These are phyloP conservation scores for Cadophora sp. DNA, from an alignment of 2,329 filamentous ascomycete genomes.

Conservation along the genomic window DNA sequence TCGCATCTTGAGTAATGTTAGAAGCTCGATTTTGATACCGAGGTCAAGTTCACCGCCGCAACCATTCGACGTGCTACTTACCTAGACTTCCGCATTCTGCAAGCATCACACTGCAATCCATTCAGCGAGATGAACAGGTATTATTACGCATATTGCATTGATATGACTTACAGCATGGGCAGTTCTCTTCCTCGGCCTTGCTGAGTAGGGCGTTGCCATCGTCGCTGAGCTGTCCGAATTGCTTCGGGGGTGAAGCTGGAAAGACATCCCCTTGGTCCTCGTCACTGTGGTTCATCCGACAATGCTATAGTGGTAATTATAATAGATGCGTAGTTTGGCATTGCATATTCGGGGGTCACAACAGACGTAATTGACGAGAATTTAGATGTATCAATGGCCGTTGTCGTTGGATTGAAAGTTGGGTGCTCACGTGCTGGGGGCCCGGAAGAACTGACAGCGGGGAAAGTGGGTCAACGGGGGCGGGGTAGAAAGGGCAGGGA, in stretches of 20 bases:
- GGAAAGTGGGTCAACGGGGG: not conserved
- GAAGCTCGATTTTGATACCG: too few species aligned
- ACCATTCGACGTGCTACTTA: not conserved
- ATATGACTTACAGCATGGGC: conserved; percentile 31
- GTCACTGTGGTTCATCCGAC: not conserved
- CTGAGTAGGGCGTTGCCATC: conserved; percentile 32
- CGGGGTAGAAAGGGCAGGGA: not conserved
- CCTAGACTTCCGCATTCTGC: conserved; percentile 32
- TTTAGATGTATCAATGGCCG: not conserved
- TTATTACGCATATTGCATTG: not conserved
- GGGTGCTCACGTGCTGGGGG: not conserved
- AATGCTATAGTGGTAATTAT: not conserved
- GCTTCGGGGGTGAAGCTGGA: conserved; percentile 28
- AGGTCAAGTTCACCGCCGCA: not conserved
- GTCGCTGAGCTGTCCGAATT: conserved; percentile 33
- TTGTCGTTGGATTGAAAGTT: not conserved
- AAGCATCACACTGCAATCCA: conserved; percentile 30
- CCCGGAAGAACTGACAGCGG: not conserved
- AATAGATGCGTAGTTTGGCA: not conserved
- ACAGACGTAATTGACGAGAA: too few species aligned
- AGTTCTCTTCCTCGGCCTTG: conserved; percentile 33
- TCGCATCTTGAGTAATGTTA: conserved; percentile 28
- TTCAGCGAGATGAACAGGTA: not conserved
- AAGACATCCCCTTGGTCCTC: conserved; percentile 15
- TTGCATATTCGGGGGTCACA: not conserved